phyloP scores from a whole-genome alignment of 306 rosid species.

The Arachis stenosperma region DNA sequence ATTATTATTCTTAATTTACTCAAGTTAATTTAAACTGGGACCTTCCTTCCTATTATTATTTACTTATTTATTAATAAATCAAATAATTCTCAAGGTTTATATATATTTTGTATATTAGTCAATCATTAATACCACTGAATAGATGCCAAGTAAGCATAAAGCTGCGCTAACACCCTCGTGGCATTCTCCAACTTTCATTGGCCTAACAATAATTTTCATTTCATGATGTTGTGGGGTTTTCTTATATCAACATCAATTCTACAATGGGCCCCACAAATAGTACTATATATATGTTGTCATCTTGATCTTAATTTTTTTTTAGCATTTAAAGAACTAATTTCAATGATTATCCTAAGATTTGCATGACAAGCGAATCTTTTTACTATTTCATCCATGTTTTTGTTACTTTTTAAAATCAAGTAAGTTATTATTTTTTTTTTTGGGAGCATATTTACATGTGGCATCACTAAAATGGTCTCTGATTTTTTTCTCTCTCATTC shows the following conservation, averaged over 20 bases:
- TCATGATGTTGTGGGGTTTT: slow-evolving; percentile 12
- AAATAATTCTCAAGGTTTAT: not conserved
- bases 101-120: not conserved
- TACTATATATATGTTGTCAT: not conserved
- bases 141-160: slow-evolving; percentile 21
- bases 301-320: not conserved
- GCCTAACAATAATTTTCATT: not conserved
- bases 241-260: slow-evolving; percentile 2
- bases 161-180: slow-evolving; percentile 33
- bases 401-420: slow-evolving; percentile 1
- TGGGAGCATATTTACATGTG: not conserved
- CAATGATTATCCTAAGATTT: slow-evolving; percentile 53
- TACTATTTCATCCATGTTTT: slow-evolving; percentile 7
- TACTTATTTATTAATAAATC: not conserved
- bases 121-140: slow-evolving; percentile 26
- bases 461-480: not conserved
- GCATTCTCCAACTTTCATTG: slow-evolving; percentile 28
- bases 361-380: slow-evolving; percentile 24
- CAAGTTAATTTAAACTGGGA: slow-evolving; percentile 15
- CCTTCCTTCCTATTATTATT: not conserved
- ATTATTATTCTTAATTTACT: not conserved
- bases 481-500: not conserved
- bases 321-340: slow-evolving; percentile 8
- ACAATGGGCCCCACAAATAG: slow-evolving; percentile 8
- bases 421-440: not conserved